Conservation (phyloP, 2,329 filamentous ascomycete species). For the Dothistroma septosporum region DNA sequence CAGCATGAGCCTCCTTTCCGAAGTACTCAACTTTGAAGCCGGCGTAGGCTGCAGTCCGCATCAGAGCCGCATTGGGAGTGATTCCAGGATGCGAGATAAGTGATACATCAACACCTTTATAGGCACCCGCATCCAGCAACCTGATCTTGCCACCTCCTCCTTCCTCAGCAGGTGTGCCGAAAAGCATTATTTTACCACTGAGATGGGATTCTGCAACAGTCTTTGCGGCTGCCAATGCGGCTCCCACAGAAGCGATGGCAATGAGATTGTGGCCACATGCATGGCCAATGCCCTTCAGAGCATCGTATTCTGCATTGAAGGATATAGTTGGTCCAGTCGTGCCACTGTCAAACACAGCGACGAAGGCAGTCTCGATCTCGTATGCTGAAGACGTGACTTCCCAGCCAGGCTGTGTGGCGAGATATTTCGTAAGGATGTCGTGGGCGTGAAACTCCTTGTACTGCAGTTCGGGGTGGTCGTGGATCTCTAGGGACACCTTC, state of each 20-base stretch:
- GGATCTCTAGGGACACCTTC: constrained; percentile 49
- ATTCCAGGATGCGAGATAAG: constrained; percentile 38
- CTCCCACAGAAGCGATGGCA: constrained; percentile 38
- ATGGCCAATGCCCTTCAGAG: constrained; percentile 41
- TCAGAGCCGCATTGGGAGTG: constrained; percentile 43
- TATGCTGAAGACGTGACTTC: constrained; percentile 51
- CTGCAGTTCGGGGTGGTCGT: constrained; percentile 48
- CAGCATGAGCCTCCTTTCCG: constrained; percentile 38
- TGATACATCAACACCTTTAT: constrained; percentile 35
- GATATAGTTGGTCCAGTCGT: constrained; percentile 37
- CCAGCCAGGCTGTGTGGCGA: constrained; percentile 45
- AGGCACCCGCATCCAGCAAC: constrained; percentile 44
- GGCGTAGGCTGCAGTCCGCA: constrained; percentile 51
- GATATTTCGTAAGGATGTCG: constrained; percentile 47
- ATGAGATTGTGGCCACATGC: constrained; percentile 48
- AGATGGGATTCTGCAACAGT: constrained; percentile 30
- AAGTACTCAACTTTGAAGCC: constrained; percentile 46
- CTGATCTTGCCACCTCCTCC: constrained; percentile 33
- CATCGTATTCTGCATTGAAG: constrained; percentile 40
- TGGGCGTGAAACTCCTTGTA: constrained; percentile 48
- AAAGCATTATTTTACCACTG: constrained; percentile 37
- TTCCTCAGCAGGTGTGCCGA: constrained; percentile 45
- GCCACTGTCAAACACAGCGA: constrained; percentile 48
- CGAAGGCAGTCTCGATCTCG: constrained; percentile 51
- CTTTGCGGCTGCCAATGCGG: constrained; percentile 37